These are phyloP conservation scores for Hymenoscyphus infarciens DNA, from an alignment of 2,329 filamentous ascomycete species.

Conservation along the genomic window DNA sequence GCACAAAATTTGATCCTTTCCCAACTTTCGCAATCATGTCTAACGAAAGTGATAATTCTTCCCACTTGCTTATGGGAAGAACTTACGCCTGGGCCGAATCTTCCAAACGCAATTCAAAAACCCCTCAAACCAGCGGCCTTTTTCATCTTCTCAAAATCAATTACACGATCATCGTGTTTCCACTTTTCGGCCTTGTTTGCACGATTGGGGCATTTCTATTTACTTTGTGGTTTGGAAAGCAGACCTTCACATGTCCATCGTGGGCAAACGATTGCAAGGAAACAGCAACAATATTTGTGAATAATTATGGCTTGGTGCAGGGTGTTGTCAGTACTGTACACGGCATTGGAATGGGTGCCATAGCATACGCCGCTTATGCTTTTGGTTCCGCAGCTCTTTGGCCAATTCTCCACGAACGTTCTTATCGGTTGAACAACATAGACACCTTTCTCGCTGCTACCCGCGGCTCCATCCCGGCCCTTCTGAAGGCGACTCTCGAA, in stretches of 20 bases:
- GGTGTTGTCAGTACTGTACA: background rate
- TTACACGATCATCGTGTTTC: background rate
- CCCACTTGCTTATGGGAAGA: background rate
- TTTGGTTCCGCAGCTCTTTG: background rate
- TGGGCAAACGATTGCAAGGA: background rate
- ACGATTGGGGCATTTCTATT: background rate
- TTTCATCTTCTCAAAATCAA: background rate
- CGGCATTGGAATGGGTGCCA: background rate
- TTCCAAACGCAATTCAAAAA: background rate
- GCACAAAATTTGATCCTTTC: background rate
- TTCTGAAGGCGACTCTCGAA: background rate
- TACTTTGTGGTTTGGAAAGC: background rate
- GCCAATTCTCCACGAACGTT: background rate
- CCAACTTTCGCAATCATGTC: background rate
- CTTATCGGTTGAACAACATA: background rate
- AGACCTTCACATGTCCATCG: background rate
- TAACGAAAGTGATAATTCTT: background rate
- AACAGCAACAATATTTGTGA: background rate
- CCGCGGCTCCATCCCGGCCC: background rate
- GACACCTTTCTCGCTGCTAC: background rate
- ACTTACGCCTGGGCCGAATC: background rate
- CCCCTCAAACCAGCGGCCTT: background rate
- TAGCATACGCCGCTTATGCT: background rate
- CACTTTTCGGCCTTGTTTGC: background rate
- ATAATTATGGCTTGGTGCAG: background rate